Evolutionary conservation across 2,329 filamentous ascomycete genomes (phyloP).

Genomic region (Trichophyton verrucosum): DNA sequence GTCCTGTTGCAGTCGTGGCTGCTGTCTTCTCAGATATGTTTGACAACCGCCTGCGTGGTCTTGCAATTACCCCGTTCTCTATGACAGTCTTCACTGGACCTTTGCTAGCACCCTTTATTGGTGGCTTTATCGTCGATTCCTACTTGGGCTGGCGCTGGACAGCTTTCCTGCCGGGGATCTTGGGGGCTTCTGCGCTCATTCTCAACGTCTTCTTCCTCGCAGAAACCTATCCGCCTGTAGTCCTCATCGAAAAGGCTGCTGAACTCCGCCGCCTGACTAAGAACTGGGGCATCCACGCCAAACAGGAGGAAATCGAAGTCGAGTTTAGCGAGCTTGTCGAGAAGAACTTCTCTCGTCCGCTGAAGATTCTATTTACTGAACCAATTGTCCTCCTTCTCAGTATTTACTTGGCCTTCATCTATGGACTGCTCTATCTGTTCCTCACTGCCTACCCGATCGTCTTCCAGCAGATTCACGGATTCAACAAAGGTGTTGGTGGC

Average conservation of each 20-base stretch:
- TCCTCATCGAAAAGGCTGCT: slow-evolving; percentile 44
- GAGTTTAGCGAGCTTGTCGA: slow-evolving; percentile 38
- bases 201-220: slow-evolving; percentile 42
- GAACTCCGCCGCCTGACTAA: slow-evolving; percentile 43
- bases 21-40: slow-evolving; percentile 48
- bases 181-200: slow-evolving; percentile 41
- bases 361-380: slow-evolving; percentile 33
- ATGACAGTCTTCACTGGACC: slow-evolving; percentile 43
- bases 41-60: slow-evolving; percentile 34
- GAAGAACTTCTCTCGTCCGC: slow-evolving; percentile 41
- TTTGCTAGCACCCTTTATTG: slow-evolving; percentile 42
- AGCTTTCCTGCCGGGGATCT: slow-evolving; percentile 42
- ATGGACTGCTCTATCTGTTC: slow-evolving; percentile 26
- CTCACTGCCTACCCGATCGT: slow-evolving; percentile 24
- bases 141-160: slow-evolving; percentile 45
- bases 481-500: slow-evolving; percentile 24
- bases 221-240: slow-evolving; percentile 47
- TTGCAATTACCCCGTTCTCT: slow-evolving; percentile 39
- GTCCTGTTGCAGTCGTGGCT: slow-evolving; percentile 41
- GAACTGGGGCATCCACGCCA: slow-evolving; percentile 52
- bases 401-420: slow-evolving; percentile 26
- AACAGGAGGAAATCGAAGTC: slow-evolving; percentile 43
- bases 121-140: slow-evolving; percentile 42
- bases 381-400: slow-evolving; percentile 33
- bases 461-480: slow-evolving; percentile 20